Evolutionary conservation across 2,329 filamentous ascomycete genomes (phyloP).

Genomic region (Coniochaeta sp.): DNA sequence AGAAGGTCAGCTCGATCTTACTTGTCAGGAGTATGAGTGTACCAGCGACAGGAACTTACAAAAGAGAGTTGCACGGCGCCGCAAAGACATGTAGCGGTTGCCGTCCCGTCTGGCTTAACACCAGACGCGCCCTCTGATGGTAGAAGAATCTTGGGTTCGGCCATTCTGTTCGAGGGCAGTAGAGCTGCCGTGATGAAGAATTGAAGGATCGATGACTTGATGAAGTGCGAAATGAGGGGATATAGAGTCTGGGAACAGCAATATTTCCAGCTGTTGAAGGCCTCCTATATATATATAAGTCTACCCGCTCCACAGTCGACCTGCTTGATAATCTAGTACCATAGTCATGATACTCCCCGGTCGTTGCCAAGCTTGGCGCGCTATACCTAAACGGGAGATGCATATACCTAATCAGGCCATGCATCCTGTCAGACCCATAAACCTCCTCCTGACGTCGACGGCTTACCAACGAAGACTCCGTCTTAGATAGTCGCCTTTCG

Average conservation of each 20-base stretch:
- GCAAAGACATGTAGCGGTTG: slow-evolving; percentile 52
- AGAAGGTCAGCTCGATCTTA: too few species aligned
- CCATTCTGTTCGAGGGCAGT: background rate
- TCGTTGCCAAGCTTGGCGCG: too few species aligned
- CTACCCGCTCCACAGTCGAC: too few species aligned
- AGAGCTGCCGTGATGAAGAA: background rate
- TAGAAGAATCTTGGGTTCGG: slow-evolving; percentile 28
- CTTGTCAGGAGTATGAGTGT: too few species aligned
- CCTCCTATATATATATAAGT: too few species aligned
- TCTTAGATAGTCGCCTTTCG: too few species aligned
- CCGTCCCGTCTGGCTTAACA: slow-evolving; percentile 31
- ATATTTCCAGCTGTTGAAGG: too few species aligned
- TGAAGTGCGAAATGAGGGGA: background rate
- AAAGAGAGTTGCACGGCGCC: slow-evolving; percentile 47
- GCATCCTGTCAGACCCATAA: background rate
- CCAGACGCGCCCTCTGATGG: slow-evolving; percentile 32
- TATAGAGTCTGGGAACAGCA: background rate
- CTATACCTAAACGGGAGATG: background rate
- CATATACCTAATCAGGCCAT: background rate
- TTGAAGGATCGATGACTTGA: background rate
- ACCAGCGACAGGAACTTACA: slow-evolving; percentile 24
- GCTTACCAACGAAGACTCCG: background rate
- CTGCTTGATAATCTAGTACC: background rate
- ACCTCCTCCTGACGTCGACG: background rate
- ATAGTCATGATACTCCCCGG: too few species aligned